A percentile compares a stretch with the other conserved stretches of the same genome.
phyloP scores from a whole-genome alignment of 805 yeast genomes.

The Candida mattraensis region DNA sequence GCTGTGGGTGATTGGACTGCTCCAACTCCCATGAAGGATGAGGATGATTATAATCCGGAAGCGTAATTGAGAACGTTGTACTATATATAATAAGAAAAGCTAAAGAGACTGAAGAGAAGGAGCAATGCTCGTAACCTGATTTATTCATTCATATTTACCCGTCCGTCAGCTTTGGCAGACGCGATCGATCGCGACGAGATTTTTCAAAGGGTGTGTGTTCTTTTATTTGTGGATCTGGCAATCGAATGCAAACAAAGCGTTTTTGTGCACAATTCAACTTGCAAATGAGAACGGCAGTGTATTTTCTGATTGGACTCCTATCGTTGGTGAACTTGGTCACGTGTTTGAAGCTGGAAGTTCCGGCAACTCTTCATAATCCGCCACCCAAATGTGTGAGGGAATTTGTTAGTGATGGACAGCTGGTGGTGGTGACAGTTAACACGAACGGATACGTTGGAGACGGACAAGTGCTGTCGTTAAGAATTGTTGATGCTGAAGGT shows the following conservation, averaged over 20 bases:
- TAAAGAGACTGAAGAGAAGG: not conserved
- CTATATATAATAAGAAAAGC: not conserved
- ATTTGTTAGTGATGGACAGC: conserved; percentile 78
- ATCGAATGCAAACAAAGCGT: too few relatives aligned
- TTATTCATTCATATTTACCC: too few relatives aligned
- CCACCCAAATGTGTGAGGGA: conserved; percentile 87
- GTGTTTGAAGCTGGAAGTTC: conserved; percentile 34
- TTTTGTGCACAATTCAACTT: too few relatives aligned
- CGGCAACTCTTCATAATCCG: conserved; percentile 28
- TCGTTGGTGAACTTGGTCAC: conserved; percentile 7
- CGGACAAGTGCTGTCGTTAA: conserved; percentile 75
- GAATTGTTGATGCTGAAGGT: conserved; percentile 74
- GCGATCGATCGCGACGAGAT: too few relatives aligned
- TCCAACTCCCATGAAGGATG: conserved; percentile 43
- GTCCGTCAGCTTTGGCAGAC: too few relatives aligned
- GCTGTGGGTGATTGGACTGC: conserved; percentile 47
- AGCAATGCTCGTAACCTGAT: too few relatives aligned
- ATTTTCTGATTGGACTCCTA: conserved; percentile 10
- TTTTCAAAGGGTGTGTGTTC: conserved; percentile 1
- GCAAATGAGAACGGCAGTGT: conserved; percentile 9
- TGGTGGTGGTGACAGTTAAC: conserved; percentile 81
- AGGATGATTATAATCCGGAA: conserved; percentile 26
- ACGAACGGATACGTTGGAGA: conserved; percentile 79
- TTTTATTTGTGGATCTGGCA: conserved; percentile 7
- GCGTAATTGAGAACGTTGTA: conserved; percentile 2